A percentile compares a stretch with the other conserved stretches of the same genome.
Evolutionary conservation across 345 rosid genomes (phyloP).

Genomic region (Eucalyptus globulus): DNA sequence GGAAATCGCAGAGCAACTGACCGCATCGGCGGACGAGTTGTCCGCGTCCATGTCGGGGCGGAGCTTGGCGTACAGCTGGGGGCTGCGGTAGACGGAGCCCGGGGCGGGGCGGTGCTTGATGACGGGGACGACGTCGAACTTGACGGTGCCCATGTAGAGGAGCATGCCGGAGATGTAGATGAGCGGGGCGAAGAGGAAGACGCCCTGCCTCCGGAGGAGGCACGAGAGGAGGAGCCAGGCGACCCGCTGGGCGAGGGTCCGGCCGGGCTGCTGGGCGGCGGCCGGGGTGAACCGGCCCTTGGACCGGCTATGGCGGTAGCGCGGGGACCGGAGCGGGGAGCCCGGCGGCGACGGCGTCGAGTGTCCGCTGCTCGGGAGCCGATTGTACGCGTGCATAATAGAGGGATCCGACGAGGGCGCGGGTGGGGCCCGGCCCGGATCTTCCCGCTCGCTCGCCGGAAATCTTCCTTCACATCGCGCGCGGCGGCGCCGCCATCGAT

Average conservation of each 20-base stretch:
- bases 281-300: constrained; percentile 56
- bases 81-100: constrained; percentile 87
- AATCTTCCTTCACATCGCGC: neutral
- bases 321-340: constrained; percentile 89
- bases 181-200: constrained; percentile 88
- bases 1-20: constrained; percentile 7
- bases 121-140: constrained; percentile 67
- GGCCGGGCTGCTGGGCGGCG: constrained; percentile 17
- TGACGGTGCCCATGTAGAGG: constrained; percentile 91
- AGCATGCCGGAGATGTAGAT: constrained; percentile 92
- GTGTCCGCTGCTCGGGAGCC: constrained; percentile 92
- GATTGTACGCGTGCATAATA: constrained; percentile 56
- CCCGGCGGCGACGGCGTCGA: constrained; percentile 88
- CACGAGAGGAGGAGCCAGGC: constrained; percentile 78
- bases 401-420: neutral
- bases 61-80: constrained; percentile 82
- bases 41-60: constrained; percentile 83
- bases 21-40: constrained; percentile 90
- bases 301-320: constrained; percentile 61
- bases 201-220: constrained; percentile 89
- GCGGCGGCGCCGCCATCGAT: neutral
- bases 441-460: neutral
- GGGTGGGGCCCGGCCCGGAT: neutral
- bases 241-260: constrained; percentile 65
- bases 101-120: constrained; percentile 56